These are phyloP conservation scores for Acanthamoeba sp. DNA, from an alignment of 208 protist species.

Conservation along the genomic window DNA sequence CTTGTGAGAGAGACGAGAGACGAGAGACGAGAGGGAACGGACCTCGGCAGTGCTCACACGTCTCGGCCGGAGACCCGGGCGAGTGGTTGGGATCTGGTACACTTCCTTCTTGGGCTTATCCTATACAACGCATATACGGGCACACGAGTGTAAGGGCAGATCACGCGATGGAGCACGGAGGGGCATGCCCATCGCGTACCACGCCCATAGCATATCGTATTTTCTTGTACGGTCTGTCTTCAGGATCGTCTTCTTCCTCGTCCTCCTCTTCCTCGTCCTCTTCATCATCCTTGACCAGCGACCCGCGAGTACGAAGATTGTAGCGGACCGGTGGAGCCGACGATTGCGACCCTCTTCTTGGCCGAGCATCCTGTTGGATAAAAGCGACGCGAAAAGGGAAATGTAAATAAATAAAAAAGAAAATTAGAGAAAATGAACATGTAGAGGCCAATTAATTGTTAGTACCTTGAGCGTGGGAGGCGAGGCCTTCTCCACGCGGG, in stretches of 20 bases:
- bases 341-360: neutral
- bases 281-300: neutral
- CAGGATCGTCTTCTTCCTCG: neutral
- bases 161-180: neutral
- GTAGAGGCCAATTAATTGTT: too few species aligned
- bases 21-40: neutral
- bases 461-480: neutral
- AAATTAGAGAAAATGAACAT: neutral
- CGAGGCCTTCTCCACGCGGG: neutral
- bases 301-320: neutral
- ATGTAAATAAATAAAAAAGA: neutral
- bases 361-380: too few species aligned
- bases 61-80: neutral
- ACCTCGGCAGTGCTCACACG: constrained; percentile 2
- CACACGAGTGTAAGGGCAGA: neutral
- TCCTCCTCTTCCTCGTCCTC: neutral
- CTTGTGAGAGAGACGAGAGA: too few species aligned
- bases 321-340: neutral
- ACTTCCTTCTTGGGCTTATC: neutral
- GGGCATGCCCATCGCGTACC: neutral
- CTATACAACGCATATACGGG: neutral
- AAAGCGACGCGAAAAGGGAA: neutral
- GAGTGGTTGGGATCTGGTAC: neutral
- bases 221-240: constrained; percentile 7
- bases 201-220: neutral